Evolutionary conservation across 768 basidiomycete species (phyloP).

Genomic region (Trametes elegans): DNA sequence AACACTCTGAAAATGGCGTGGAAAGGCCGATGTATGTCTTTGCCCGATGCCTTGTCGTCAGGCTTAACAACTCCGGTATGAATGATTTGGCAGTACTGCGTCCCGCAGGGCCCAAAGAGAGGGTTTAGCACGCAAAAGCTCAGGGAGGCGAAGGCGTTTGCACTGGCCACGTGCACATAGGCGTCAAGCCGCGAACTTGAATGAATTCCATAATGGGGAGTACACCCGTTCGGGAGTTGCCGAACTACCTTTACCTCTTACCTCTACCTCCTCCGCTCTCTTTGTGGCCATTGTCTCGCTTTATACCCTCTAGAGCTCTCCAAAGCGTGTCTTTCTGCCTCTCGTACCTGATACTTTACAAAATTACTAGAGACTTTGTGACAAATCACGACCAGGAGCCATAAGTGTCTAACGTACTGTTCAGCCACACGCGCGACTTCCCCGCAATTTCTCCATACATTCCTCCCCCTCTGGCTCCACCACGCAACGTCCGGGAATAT

Average conservation of each 20-base stretch:
- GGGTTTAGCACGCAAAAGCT: too few species aligned
- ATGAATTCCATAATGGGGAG: conserved; percentile 4
- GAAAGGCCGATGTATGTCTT: too few species aligned
- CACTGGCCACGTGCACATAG: too few species aligned
- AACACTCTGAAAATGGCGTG: too few species aligned
- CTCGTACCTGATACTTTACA: too few species aligned
- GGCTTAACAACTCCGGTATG: too few species aligned
- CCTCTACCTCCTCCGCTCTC: conserved; percentile 4
- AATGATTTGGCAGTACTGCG: too few species aligned
- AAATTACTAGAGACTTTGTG: background rate
- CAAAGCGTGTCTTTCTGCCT: background rate
- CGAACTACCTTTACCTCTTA: conserved; percentile 12
- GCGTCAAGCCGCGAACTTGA: too few species aligned
- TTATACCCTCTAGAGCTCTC: background rate
- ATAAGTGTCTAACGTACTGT: background rate
- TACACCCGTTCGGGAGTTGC: conserved; percentile 15
- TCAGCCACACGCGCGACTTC: conserved; percentile 23
- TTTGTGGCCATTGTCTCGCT: background rate
- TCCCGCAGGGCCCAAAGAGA: too few species aligned
- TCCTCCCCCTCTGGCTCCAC: conserved; percentile 1
- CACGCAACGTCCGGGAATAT: conserved; percentile 9
- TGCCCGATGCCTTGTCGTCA: too few species aligned
- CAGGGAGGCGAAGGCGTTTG: background rate
- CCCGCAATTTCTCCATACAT: conserved; percentile 14
- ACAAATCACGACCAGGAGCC: background rate